phyloP scores from a whole-genome alignment of 805 yeast species.

The Phaffomyces thermotolerans region DNA sequence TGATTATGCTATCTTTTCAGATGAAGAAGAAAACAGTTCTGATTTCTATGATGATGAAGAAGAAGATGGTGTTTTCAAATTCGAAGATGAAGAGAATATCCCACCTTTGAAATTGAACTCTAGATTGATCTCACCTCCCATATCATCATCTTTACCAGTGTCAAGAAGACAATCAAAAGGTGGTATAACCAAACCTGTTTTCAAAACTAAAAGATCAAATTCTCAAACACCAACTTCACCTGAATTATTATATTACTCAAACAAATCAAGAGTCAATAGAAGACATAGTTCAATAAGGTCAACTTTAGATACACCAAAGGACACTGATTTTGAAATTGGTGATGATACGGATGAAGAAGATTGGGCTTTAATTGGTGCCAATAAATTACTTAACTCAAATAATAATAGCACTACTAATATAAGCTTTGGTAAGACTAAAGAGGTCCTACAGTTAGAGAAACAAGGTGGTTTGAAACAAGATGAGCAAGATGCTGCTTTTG shows the following conservation, averaged over 20 bases:
- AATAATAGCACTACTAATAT: constrained; percentile 7
- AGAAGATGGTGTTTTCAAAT: constrained; percentile 23
- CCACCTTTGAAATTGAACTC: constrained; percentile 21
- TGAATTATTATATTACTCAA: constrained; percentile 16
- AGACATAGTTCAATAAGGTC: constrained; percentile 32
- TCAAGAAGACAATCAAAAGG: constrained; percentile 16
- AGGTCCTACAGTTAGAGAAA: constrained; percentile 6
- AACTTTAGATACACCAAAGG: constrained; percentile 23
- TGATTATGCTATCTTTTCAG: constrained; percentile 23
- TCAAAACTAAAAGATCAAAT: constrained; percentile 25
- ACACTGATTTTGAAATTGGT: constrained; percentile 18
- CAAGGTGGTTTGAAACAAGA: constrained; percentile 12
- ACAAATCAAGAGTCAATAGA: constrained; percentile 13
- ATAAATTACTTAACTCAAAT: constrained; percentile 39
- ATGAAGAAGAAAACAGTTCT: constrained; percentile 27
- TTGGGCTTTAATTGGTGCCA: constrained; percentile 89
- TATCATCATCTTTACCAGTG: constrained; percentile 8
- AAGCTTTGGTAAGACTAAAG: constrained; percentile 5
- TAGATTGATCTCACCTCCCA: constrained; percentile 19
- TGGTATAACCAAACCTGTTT: constrained; percentile 21
- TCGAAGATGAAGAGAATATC: constrained; percentile 31
- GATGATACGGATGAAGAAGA: constrained; percentile 93
- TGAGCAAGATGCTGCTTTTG: constrained; percentile 57
- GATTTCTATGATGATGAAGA: constrained; percentile 29
- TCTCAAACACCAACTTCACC: constrained; percentile 31